Conservation (phyloP, 23 red algal genomes). For the Chondrus crispus region DNA sequence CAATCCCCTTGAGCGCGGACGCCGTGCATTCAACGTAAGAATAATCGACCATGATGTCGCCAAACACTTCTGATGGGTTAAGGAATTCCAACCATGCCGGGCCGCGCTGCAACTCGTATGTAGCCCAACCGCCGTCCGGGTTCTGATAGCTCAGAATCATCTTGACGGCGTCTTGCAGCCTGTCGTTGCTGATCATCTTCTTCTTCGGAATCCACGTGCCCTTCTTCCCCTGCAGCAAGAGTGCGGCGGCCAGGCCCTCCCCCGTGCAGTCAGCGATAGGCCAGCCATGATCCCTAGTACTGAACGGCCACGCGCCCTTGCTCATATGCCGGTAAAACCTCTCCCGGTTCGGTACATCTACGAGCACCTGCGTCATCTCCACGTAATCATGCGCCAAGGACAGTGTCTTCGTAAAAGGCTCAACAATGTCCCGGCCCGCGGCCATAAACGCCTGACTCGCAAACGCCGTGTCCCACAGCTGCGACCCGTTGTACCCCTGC, state of each 20-base stretch:
- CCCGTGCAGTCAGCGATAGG: conserved; percentile 98
- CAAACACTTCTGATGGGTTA: conserved; percentile 99
- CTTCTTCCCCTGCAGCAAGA: conserved; percentile 58
- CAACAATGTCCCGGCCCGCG: neutral
- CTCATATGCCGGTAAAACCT: conserved; percentile 90
- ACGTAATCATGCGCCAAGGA: conserved; percentile 75
- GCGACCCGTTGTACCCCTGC: conserved; percentile 99
- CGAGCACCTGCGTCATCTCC: conserved; percentile 87
- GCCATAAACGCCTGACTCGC: conserved; percentile 79
- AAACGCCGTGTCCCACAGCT: conserved; percentile 99
- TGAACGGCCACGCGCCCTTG: conserved; percentile 99
- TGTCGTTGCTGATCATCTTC: neutral
- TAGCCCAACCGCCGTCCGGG: conserved; percentile 91
- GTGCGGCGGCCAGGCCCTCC: conserved; percentile 86
- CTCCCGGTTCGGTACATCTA: conserved; percentile 75
- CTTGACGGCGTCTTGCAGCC: conserved; percentile 71
- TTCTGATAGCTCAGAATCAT: conserved; percentile 96
- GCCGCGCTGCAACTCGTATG: conserved; percentile 88
- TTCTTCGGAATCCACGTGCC: conserved; percentile 52
- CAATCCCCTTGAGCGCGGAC: conserved; percentile 79
- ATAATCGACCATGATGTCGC: conserved; percentile 99
- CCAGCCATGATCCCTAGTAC: conserved; percentile 97
- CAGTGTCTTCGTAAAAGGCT: conserved; percentile 67
- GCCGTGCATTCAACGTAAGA: conserved; percentile 94
- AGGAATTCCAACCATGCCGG: conserved; percentile 91